Percentiles rank a stretch among this genome's conserved stretches.
phyloP scores from a whole-genome alignment of 2,329 filamentous ascomycete genomes.

The Botrytis deweyae region DNA sequence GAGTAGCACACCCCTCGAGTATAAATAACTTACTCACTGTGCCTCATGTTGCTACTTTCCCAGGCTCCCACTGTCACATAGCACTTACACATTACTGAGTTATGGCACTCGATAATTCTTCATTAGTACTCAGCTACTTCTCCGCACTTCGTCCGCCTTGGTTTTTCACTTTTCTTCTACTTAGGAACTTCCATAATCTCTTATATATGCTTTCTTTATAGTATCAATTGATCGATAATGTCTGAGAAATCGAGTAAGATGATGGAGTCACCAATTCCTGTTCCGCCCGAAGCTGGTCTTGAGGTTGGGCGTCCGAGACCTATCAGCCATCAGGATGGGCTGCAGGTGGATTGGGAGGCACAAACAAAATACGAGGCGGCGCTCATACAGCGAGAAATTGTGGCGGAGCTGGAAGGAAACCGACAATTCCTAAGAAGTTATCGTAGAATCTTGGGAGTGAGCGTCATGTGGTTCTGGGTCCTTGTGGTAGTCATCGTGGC shows the following conservation, averaged over 20 bases:
- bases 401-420: slow-evolving; percentile 4
- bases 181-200: too few relatives aligned
- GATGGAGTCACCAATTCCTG: not conserved
- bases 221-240: not conserved
- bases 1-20: not conserved
- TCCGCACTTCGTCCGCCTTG: not conserved
- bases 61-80: not conserved
- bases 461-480: slow-evolving; percentile 2
- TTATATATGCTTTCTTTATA: not conserved
- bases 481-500: not conserved
- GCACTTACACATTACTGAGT: not conserved
- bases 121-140: not conserved
- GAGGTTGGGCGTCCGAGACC: not conserved
- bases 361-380: not conserved
- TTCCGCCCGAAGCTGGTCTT: slow-evolving; percentile 14
- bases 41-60: not conserved
- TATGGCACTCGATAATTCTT: not conserved
- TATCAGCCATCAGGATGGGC: not conserved
- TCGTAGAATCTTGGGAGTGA: slow-evolving; percentile 4
- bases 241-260: not conserved
- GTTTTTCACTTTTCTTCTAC: not conserved
- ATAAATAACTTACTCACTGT: not conserved
- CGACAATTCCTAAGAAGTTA: not conserved
- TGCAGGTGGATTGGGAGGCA: slow-evolving; percentile 7
- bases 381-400: not conserved